Base-by-base conservation (phyloP, 345 rosid species). In the Hibiscus mutabilis region DNA sequence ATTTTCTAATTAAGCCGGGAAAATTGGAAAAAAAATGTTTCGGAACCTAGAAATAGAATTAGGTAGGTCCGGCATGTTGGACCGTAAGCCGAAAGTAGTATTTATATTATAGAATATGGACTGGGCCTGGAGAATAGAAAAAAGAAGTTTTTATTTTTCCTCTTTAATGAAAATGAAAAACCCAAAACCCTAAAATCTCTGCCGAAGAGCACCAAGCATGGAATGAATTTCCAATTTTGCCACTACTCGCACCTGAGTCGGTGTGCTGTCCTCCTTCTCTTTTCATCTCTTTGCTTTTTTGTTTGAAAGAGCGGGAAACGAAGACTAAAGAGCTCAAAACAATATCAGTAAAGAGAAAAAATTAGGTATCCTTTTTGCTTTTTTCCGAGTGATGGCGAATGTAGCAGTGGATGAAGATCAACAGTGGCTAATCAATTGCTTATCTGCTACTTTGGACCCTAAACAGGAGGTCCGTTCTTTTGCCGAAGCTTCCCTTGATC, bases 351-450 rank as follows among this genome's bases (percentile, higher is more conserved):
- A 24, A 29, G 33, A 44, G 68, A n/a, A n/a, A 47, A 35, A 52
- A 8, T 18, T 55, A 51, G n/a, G 47, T 71, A 33, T 74, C 37
- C 37, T 12, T 3, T 44, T 51, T 13, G 11, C 40, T 10, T 5
- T 35, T 19, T 52, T 12, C 2, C 25, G 22, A 44, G 60, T 58
- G 56, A 74, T 81, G 84, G 81, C 73, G 19, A 75, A 66, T 44
- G 66, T 76, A 71, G 79, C 67, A 46, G 79, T 84, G 35, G 93
- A 90, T 82, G 83, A 83, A 77, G 96, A 91, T 77, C 96, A 90
- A 80, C 92, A 91, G 61, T 94, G 98, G 98, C 86, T 94, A 7
- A 84, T 89, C 55, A 88, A 85, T 69, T 91, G 96, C 85, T 82
- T 94, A 76, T 81, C 89, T 68, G 95, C 97, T 44, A 90, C 93